Evolutionary conservation across 2,329 filamentous ascomycete genomes (phyloP), one percentile per base, ranked within the genome.

Genomic region (Davidsoniella virescens): DNA sequence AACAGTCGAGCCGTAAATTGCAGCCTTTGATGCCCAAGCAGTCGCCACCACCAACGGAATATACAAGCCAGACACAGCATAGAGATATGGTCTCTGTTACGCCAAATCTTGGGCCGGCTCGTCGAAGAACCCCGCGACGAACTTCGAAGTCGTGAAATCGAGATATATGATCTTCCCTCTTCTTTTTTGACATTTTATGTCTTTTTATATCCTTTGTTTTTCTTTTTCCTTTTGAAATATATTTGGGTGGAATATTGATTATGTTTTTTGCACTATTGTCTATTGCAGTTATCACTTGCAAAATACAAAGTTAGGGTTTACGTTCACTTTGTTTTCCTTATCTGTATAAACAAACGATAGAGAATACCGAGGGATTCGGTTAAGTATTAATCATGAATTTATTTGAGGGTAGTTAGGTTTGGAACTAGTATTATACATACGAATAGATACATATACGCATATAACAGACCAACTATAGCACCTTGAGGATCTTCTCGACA

Each of bases 401-500:
- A 26, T 45, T 45, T 6, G 12, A 26, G 20, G 38, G 38, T 8
- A 8, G 38, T 20, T 20, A 20, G 20, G 20, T 20, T 5, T 41
- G 18, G 5, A 41, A 10, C 39, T 41, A 18, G 20, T 18, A 16
- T 18, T 18, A 20, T 20, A 41, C 20, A 17, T 17, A 17, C 20
- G 9, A 9, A 23, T 44, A n/a, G 26, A 23, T n/a, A 23, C n/a
- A 44, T 44, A 23, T 25, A 20, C 20, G 4, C 20, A 23, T 44
- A 44, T 44, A 20, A 8, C 8, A 4, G 14, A 23, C 17, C 14
- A 12, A 44, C 14, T n/a, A 23, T 25, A 62, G 57, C 44, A 66
- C 65, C 56, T 67, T 76, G 57, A 79, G 73, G 56, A 87, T 70
- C 71, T 83, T 86, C 71, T 93, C 86, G 57, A 93, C 62, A 20